A percentile compares a stretch with the other conserved stretches of the same genome.
Conservation (phyloP, 2,329 filamentous ascomycete genomes). For the Fusarium pseudonygamai region DNA sequence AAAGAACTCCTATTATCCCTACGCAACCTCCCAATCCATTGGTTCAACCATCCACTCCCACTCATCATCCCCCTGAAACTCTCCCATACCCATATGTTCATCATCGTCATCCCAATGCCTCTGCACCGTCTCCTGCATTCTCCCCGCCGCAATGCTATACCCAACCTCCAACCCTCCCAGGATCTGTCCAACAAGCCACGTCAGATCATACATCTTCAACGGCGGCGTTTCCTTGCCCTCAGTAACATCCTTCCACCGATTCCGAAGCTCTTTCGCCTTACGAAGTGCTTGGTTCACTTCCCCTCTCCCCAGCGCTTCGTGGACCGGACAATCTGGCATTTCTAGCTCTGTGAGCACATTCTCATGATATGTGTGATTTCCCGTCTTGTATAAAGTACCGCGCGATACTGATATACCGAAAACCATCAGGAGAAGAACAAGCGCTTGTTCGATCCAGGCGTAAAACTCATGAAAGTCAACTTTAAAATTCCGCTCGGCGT, state of each 20-base stretch:
- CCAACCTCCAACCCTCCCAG: conserved; percentile 68
- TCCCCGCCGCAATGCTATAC: conserved; percentile 60
- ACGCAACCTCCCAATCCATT: conserved; percentile 51
- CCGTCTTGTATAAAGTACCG: background rate
- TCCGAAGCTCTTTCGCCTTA: conserved; percentile 75
- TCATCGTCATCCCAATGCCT: conserved; percentile 44
- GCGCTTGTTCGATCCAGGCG: conserved; percentile 74
- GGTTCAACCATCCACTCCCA: conserved; percentile 55
- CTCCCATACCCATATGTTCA: conserved; percentile 19
- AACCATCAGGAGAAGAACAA: conserved; percentile 72
- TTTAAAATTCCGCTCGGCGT: conserved; percentile 77
- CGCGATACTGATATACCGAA: conserved; percentile 65
- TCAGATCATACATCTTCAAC: conserved; percentile 69
- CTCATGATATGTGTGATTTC: conserved; percentile 70
- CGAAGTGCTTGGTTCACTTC: conserved; percentile 67
- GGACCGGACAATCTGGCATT: conserved; percentile 64
- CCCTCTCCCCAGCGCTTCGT: conserved; percentile 62
- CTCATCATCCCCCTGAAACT: conserved; percentile 35
- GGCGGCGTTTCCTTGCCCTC: conserved; percentile 51
- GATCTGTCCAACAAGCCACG: conserved; percentile 66
- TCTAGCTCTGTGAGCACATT: conserved; percentile 73
- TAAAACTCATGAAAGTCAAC: conserved; percentile 83
- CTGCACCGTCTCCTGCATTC: conserved; percentile 54
- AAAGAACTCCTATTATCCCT: background rate
- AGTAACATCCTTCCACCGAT: conserved; percentile 76